Evolutionary conservation across 1,139 yeast genomes (phyloP).

Genomic region (Protomyces lactucae-debilis): DNA sequence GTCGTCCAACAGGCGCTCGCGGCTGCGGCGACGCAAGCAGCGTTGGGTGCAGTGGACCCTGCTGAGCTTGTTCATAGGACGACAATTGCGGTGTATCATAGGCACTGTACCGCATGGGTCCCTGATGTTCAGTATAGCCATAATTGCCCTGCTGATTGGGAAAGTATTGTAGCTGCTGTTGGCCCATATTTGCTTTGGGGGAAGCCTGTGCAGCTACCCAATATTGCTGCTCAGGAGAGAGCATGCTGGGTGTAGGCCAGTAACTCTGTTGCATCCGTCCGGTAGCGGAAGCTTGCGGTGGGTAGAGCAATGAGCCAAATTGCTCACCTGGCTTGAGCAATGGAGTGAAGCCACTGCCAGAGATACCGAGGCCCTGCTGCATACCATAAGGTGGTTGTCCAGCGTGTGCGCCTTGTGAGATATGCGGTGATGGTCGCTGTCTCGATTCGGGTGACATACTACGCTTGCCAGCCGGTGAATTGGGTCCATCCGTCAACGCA

Average conservation of each 20-base stretch:
- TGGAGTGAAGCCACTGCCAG: constrained; percentile 22
- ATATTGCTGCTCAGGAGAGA: constrained; percentile 4
- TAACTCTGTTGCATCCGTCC: not conserved
- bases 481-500: constrained; percentile 9
- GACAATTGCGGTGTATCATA: not conserved
- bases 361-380: constrained; percentile 24
- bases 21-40: constrained; percentile 1
- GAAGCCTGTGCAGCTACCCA: not conserved
- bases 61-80: not conserved
- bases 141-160: not conserved
- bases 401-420: not conserved
- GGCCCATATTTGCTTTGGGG: not conserved
- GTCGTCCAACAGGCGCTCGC: constrained; percentile 1
- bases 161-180: not conserved
- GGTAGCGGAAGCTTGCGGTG: constrained; percentile 2
- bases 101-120: not conserved
- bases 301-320: constrained; percentile 13
- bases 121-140: not conserved
- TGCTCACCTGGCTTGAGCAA: constrained; percentile 20
- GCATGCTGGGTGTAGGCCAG: constrained; percentile 22
- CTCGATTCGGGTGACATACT: constrained; percentile 17
- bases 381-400: not conserved
- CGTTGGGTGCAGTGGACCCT: not conserved
- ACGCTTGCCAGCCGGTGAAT: constrained; percentile 1
- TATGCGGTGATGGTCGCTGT: constrained; percentile 2